Conservation (phyloP, 202 grass and related monocot species). For the Carex sylvatica region DNA sequence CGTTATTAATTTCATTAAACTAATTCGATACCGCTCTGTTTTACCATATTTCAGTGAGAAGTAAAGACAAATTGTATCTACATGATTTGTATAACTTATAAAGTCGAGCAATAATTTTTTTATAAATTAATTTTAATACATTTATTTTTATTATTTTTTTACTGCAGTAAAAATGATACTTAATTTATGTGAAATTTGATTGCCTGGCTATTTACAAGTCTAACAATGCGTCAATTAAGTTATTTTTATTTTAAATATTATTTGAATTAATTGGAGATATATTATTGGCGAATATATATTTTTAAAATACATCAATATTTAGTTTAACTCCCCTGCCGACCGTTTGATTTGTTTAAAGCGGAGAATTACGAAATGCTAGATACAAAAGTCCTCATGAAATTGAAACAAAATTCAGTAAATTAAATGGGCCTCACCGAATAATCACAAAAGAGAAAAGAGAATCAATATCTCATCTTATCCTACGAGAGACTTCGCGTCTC, state of each 20-base stretch:
- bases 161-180: background rate
- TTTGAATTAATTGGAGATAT: background rate
- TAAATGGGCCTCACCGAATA: background rate
- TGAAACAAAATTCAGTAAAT: background rate
- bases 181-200: background rate
- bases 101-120: no score
- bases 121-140: no score
- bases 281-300: no score
- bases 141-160: background rate
- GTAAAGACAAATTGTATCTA: no score
- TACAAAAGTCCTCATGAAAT: background rate
- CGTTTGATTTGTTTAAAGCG: no score
- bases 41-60: no score
- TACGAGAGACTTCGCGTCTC: background rate
- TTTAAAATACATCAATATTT: background rate
- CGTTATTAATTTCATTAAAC: no score
- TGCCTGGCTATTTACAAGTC: background rate
- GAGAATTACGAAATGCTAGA: no score
- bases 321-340: no score
- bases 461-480: slow-evolving; percentile 1
- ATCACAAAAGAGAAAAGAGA: background rate
- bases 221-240: background rate
- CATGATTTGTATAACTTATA: no score
- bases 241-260: background rate
- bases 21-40: no score